Base-by-base conservation (phyloP, 2,329 filamentous ascomycete species). In the Aspergillus texensis region DNA sequence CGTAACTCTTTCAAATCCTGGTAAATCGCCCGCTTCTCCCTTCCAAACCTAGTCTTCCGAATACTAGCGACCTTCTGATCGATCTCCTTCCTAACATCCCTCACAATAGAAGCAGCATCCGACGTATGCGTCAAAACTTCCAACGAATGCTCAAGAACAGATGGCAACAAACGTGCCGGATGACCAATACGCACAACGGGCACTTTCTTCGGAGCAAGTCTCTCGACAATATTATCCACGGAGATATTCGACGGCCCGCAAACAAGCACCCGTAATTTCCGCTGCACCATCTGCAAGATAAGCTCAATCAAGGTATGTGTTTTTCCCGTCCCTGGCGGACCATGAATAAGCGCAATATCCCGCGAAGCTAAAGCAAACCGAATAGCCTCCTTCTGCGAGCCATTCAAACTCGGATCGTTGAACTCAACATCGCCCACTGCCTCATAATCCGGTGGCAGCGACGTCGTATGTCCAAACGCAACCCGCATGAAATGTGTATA, bases 181-280 rank as follows among this genome's bases (percentile, higher is more conserved):
- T 99, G 95, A 1, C 95, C 95, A 0, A 99, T 86, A 1, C 95
- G 90, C 41, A 98, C 86, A 71, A 98, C 93, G 0, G 93, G 90
- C 1, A 97, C 84, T 72, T 93, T 93, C 77, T 94, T 91, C 0
- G 91, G 88, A 2, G 93, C 88, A 1, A 98, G 85, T 9, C 95
- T 89, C 79, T 99, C 95, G 10, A 97, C 94, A 62, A 99, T 96
- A 74, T 99, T 99, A 84, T 99, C 95, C 1, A 99, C 95, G 0
- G 93, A 95, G 70, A 99, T 94, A 75, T 99, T 99, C 34, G 93
- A 97, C 0, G 95, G 95, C 0, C 94, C 95, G 72, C 95, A 98
- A n/a, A 98, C 94, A 1, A 98, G 84, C 12, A 98, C 83, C 1
- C 93, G 88, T 60, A 89, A 85, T 39, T 88, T 86, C 28, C 87